Conservation (phyloP, 208 protist genomes). For the Phytomonas serpens region DNA sequence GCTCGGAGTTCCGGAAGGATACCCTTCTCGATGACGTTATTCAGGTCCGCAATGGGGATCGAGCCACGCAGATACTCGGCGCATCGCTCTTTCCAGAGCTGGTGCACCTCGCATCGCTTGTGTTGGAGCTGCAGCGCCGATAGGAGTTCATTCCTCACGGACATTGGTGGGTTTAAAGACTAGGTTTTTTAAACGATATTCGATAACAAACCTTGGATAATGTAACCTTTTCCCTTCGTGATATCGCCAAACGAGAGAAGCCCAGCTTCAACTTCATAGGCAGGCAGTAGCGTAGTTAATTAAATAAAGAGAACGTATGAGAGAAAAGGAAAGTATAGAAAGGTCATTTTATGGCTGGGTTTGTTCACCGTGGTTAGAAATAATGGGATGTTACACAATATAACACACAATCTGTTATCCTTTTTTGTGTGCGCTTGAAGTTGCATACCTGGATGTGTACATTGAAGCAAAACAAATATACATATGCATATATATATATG, state of each 20-base stretch:
- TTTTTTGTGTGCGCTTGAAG: not conserved
- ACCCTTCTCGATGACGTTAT: slow-evolving; percentile 25
- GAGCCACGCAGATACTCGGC: slow-evolving; percentile 25
- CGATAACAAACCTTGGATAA: not conserved
- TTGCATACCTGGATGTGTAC: not conserved
- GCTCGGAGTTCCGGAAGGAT: slow-evolving; percentile 49
- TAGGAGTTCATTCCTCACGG: not conserved
- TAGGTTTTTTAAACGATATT: not conserved
- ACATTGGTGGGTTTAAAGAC: not conserved
- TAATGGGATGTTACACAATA: not conserved
- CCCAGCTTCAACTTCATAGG: not conserved
- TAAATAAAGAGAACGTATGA: not conserved
- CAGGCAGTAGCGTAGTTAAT: not conserved
- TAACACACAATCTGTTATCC: not conserved
- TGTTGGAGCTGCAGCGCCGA: slow-evolving; percentile 38
- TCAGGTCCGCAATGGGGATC: slow-evolving; percentile 29
- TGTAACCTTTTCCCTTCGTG: not conserved
- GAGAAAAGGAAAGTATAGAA: not conserved
- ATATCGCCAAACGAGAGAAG: not conserved
- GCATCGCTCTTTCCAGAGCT: slow-evolving; percentile 23
- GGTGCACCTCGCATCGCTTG: slow-evolving; percentile 54
- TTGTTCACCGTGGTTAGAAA: not conserved
- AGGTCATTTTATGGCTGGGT: not conserved
- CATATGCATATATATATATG: slow-evolving; percentile 3
- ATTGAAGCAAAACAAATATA: not conserved